Percentiles rank a stretch among this genome's conserved stretches.
Evolutionary conservation across 768 basidiomycete genomes (phyloP).

Genomic region (Termitomyces sp.): DNA sequence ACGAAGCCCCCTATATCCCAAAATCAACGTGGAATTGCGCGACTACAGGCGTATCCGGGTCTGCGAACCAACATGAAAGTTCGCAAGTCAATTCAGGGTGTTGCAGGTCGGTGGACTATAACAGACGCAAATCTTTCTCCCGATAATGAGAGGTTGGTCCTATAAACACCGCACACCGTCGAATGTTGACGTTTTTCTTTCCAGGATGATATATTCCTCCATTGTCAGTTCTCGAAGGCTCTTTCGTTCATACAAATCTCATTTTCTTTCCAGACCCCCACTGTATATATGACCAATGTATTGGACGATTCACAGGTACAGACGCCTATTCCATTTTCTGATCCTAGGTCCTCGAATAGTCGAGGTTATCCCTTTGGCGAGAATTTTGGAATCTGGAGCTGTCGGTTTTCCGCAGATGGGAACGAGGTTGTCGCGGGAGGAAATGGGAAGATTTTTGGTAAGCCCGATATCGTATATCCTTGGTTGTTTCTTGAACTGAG

Average conservation of each 20-base stretch:
- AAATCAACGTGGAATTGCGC: constrained; percentile 11
- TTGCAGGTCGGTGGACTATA: constrained; percentile 85
- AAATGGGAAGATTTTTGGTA: constrained; percentile 75
- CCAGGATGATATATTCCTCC: constrained; percentile 88
- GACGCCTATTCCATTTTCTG: constrained; percentile 57
- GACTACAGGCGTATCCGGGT: constrained; percentile 17
- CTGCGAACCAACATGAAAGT: constrained; percentile 43
- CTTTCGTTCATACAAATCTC: constrained; percentile 1
- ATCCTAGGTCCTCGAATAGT: constrained; percentile 37
- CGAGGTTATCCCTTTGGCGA: constrained; percentile 41
- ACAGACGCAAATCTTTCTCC: constrained; percentile 91
- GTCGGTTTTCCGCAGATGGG: constrained; percentile 94
- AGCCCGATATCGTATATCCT: neutral
- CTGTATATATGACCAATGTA: constrained; percentile 72
- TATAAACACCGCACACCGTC: neutral
- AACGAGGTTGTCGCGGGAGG: constrained; percentile 95
- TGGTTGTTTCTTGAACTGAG: neutral
- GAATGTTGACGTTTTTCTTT: neutral
- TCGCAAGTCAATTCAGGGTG: constrained; percentile 67
- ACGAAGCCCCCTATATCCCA: constrained; percentile 39
- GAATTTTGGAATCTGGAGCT: constrained; percentile 83
- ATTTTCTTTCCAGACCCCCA: constrained; percentile 49
- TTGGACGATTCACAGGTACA: constrained; percentile 58
- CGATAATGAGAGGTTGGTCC: constrained; percentile 73
- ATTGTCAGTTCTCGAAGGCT: constrained; percentile 48